phyloP scores from a whole-genome alignment of 176 grass and related monocot species.

The Alloteropsis semialata region DNA sequence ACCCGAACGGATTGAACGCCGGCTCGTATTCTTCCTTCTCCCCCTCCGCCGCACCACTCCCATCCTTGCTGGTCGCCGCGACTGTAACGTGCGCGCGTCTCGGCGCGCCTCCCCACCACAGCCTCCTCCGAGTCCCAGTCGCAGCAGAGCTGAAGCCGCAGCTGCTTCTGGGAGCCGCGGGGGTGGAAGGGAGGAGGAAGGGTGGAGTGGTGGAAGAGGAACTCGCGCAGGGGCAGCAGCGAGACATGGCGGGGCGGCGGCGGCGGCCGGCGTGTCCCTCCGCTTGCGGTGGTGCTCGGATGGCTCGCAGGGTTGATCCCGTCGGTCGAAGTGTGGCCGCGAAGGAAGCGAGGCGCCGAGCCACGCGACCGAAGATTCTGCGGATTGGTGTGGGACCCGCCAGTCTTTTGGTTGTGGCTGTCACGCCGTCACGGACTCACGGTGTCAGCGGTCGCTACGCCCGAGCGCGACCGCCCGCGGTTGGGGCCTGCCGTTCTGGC shows the following conservation, averaged over 20 bases:
- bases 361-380: slow-evolving; percentile 3
- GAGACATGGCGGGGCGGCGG: too few relatives aligned
- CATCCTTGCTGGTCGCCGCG: slow-evolving; percentile 33
- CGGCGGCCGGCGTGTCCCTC: not conserved
- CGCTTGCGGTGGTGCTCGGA: not conserved
- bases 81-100: not conserved
- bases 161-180: not conserved
- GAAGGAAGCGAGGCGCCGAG: not conserved
- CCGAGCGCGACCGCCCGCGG: too few relatives aligned
- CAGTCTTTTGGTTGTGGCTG: not conserved
- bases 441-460: too few relatives aligned
- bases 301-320: not conserved
- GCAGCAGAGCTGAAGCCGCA: not conserved
- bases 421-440: too few relatives aligned
- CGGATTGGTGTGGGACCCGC: slow-evolving; percentile 23
- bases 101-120: not conserved
- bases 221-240: slow-evolving; percentile 30
- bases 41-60: not conserved
- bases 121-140: too few relatives aligned
- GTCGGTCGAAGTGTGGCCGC: slow-evolving; percentile 4
- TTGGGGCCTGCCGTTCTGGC: too few relatives aligned
- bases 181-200: not conserved
- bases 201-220: not conserved
- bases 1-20: slow-evolving; percentile 86
- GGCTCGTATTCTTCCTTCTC: slow-evolving; percentile 12